Conservation (phyloP, 345 rosid genomes). For the Lepidium aucheri region DNA sequence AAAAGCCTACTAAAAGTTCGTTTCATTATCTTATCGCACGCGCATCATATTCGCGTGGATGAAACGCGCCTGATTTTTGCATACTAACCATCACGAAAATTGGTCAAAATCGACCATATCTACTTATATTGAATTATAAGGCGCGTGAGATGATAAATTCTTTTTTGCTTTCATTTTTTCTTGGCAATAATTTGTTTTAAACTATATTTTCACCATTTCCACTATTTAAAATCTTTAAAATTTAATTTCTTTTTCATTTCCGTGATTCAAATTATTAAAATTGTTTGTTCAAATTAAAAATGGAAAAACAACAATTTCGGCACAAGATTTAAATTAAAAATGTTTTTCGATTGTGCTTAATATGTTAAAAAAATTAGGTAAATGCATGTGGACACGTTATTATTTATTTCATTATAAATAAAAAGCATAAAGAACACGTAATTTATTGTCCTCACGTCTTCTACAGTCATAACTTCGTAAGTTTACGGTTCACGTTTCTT, state of each 20-base stretch:
- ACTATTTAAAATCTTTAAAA: background rate
- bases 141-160: background rate
- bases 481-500: constrained; percentile 6
- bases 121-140: background rate
- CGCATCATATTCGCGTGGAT: background rate
- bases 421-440: background rate
- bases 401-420: background rate
- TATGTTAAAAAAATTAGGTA: background rate
- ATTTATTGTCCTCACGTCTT: constrained; percentile 22
- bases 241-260: background rate
- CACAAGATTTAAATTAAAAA: background rate
- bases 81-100: background rate
- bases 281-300: background rate
- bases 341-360: background rate
- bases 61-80: background rate
- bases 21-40: background rate
- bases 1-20: background rate
- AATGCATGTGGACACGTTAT: constrained; percentile 13
- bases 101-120: background rate
- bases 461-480: background rate
- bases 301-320: background rate
- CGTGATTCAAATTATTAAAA: background rate
- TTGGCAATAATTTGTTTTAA: background rate
- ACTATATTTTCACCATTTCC: background rate
- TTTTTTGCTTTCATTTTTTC: background rate